Conservation (phyloP, 2,329 filamentous ascomycete species). For the Lomentospora prolificans region DNA sequence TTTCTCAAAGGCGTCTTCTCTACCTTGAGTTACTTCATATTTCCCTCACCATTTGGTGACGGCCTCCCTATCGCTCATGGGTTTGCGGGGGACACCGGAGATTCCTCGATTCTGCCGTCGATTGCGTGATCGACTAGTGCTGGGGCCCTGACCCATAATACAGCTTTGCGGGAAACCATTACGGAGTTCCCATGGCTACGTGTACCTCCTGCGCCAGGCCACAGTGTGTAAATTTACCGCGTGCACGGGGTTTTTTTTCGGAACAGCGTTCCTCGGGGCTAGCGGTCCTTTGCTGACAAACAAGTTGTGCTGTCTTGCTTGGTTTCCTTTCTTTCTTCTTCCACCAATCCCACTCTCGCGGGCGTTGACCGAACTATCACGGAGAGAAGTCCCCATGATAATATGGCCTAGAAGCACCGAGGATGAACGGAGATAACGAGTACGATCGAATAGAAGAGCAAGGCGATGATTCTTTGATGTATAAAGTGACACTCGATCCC, state of each 20-base stretch:
- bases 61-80: background rate
- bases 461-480: no score
- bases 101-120: slow-evolving; percentile 11
- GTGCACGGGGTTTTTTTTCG: background rate
- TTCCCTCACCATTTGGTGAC: background rate
- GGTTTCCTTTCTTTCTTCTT: no score
- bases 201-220: background rate
- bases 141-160: slow-evolving; percentile 11
- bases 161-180: background rate
- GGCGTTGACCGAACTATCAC: no score
- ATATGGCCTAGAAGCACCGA: no score
- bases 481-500: no score
- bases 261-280: background rate
- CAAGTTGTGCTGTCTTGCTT: no score
- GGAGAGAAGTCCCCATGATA: no score
- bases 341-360: no score
- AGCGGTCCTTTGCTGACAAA: no score
- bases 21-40: background rate
- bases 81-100: slow-evolving; percentile 2
- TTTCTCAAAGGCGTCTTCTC: background rate
- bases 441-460: no score
- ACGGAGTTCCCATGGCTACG: background rate
- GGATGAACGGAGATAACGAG: no score
- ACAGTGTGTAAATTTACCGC: background rate
- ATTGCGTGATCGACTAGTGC: slow-evolving; percentile 27